Evolutionary conservation across 306 rosid species (phyloP).

Genomic region (Vigna hirtella): DNA sequence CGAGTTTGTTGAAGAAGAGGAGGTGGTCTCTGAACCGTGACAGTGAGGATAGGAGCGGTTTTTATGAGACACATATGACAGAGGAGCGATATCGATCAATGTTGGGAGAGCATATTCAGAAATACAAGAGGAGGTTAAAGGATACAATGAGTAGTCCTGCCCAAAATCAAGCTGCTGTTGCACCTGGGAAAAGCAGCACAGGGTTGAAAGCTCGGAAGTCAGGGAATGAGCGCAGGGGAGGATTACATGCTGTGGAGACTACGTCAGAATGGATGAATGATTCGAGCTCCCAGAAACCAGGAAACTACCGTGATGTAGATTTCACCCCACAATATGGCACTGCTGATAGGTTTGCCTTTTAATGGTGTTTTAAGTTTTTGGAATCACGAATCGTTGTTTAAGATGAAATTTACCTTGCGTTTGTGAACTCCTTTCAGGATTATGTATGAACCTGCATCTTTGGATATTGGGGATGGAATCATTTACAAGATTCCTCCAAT

Average conservation of each 20-base stretch:
- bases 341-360: conserved; percentile 64
- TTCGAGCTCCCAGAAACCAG: conserved; percentile 60
- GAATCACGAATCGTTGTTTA: conserved; percentile 11
- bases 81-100: conserved; percentile 91
- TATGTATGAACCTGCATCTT: conserved; percentile 81
- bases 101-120: conserved; percentile 95
- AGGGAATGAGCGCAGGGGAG: conserved; percentile 68
- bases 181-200: conserved; percentile 52
- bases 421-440: conserved; percentile 59
- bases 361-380: conserved; percentile 13
- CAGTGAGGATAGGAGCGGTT: conserved; percentile 68
- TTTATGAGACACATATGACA: conserved; percentile 58
- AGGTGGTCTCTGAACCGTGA: conserved; percentile 72
- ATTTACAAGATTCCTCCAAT: conserved; percentile 88
- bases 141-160: conserved; percentile 69
- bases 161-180: conserved; percentile 55
- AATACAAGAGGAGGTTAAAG: conserved; percentile 88
- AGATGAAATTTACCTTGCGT: conserved; percentile 16
- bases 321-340: conserved; percentile 48
- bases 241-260: conserved; percentile 63
- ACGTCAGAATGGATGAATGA: conserved; percentile 72
- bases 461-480: conserved; percentile 90
- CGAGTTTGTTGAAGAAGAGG: conserved; percentile 60
- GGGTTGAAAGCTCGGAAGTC: conserved; percentile 67
- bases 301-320: conserved; percentile 63